phyloP scores from a whole-genome alignment of 179 eudicot species.

The Beta lomatogona region DNA sequence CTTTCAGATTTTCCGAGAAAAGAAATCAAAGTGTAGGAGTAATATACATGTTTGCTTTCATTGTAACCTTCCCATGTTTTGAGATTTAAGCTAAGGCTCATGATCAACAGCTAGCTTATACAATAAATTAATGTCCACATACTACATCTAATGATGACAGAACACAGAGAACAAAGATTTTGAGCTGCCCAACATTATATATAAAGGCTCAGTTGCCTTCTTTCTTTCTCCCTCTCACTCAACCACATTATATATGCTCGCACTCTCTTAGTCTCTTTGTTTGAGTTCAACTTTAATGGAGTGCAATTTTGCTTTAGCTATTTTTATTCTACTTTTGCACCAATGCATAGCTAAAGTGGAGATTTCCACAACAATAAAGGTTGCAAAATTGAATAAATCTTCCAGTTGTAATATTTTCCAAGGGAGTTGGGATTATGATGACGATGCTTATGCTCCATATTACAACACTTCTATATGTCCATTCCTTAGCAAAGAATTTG shows the following conservation, averaged over 20 bases:
- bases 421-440: constrained; percentile 61
- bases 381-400: constrained; percentile 14
- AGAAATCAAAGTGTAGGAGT: background rate
- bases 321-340: constrained; percentile 9
- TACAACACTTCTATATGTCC: constrained; percentile 54
- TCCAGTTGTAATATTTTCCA: constrained; percentile 43
- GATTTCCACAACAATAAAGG: background rate
- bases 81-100: background rate
- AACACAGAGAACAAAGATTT: too few species aligned
- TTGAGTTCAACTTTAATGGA: background rate
- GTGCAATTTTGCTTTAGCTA: constrained; percentile 1
- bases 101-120: too few species aligned
- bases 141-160: too few species aligned
- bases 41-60: background rate
- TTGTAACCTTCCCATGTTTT: background rate
- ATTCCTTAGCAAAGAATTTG: constrained; percentile 41
- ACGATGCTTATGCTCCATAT: constrained; percentile 37
- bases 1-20: background rate
- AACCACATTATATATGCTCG: background rate
- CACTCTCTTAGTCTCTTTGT: too few species aligned
- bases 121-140: too few species aligned
- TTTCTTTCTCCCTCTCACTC: background rate
- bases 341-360: constrained; percentile 20
- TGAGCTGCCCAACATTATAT: background rate
- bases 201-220: background rate